Evolutionary conservation across 2,329 filamentous ascomycete genomes (phyloP), one percentile per base, ranked within the genome.

Genomic region (Alternaria angustiovoidea): DNA sequence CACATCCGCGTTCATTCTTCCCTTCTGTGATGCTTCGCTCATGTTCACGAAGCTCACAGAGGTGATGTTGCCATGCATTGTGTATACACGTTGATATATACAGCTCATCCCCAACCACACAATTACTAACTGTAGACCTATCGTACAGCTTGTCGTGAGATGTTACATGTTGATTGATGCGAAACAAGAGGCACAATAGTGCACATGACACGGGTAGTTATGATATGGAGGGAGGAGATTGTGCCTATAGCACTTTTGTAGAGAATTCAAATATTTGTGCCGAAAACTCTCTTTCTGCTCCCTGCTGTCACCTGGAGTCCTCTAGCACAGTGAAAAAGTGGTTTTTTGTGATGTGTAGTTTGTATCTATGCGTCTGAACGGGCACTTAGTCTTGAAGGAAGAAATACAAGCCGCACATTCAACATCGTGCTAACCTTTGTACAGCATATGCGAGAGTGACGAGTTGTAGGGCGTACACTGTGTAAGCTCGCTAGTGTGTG

Each of bases 1-100:
- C 42, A 46, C n/a, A 9, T 54, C 18, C 28, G 7, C 42, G 41
- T 38, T 41, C 26, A 46, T 26, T 14, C 41, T 2, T n/a, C 34
- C 36, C 22, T 28, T 42, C n/a, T 47, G 51, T 59, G 51, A 59
- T 59, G 51, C 56, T 54, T 59, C 43, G 42, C 42, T 59, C 22
- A 59, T 54, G 51, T 38, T 48, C 20, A 36, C 42, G 51, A 43
- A 30, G 51, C 43, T 46, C 9, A n/a, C 32, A 36, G 16, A 36
- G 24, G 20, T 46, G 41, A 28, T 22, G 11, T 24, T 28, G 34
- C 3, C 14, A 36, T 48, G 30, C 30, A 48, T 34, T 24, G 18
- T 30, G 30, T 48, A 48, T 22, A 49, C 8, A 18, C n/a, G 7
- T 36, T 38, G 46, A 8, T 36, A 22, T 38, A 12, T 14, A 36